phyloP scores from a whole-genome alignment of 1,284 basidiomycete species.

The Microbotryum saponariae region DNA sequence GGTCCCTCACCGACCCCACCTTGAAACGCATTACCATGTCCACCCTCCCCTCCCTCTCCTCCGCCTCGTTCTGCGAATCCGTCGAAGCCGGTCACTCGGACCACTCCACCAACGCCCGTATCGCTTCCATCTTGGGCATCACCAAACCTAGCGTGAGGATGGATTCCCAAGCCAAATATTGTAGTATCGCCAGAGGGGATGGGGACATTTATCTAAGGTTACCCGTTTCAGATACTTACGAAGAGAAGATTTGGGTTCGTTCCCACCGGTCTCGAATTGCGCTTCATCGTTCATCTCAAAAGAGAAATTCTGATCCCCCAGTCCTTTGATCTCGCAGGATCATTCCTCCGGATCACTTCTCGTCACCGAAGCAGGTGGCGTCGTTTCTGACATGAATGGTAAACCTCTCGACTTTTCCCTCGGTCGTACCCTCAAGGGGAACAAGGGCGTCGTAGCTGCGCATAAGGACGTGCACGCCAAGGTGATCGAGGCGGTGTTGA shows the following conservation, averaged over 20 bases:
- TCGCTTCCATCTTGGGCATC: slow-evolving; percentile 63
- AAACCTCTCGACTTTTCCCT: slow-evolving; percentile 73
- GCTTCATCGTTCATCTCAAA: background rate
- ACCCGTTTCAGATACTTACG: slow-evolving; percentile 66
- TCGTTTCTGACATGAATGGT: slow-evolving; percentile 76
- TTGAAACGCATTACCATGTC: slow-evolving; percentile 35
- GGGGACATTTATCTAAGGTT: slow-evolving; percentile 85
- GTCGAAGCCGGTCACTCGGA: slow-evolving; percentile 90
- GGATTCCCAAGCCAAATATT: slow-evolving; percentile 98
- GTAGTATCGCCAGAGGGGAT: slow-evolving; percentile 76
- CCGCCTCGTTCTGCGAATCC: slow-evolving; percentile 75
- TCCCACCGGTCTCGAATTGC: background rate
- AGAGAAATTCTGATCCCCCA: background rate
- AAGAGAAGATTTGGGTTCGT: slow-evolving; percentile 82
- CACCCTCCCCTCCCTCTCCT: slow-evolving; percentile 42
- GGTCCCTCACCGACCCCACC: slow-evolving; percentile 25
- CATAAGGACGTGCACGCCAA: slow-evolving; percentile 58
- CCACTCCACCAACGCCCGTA: slow-evolving; percentile 66
- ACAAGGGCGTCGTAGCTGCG: slow-evolving; percentile 77
- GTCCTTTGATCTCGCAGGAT: slow-evolving; percentile 51
- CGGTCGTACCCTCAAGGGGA: slow-evolving; percentile 75
- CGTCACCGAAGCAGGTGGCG: slow-evolving; percentile 80
- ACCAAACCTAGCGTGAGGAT: slow-evolving; percentile 66
- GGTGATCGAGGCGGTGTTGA: slow-evolving; percentile 67
- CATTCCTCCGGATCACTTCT: slow-evolving; percentile 83